phyloP scores from a whole-genome alignment of 2,329 filamentous ascomycete species.

The Hymenoscyphus salicellus region DNA sequence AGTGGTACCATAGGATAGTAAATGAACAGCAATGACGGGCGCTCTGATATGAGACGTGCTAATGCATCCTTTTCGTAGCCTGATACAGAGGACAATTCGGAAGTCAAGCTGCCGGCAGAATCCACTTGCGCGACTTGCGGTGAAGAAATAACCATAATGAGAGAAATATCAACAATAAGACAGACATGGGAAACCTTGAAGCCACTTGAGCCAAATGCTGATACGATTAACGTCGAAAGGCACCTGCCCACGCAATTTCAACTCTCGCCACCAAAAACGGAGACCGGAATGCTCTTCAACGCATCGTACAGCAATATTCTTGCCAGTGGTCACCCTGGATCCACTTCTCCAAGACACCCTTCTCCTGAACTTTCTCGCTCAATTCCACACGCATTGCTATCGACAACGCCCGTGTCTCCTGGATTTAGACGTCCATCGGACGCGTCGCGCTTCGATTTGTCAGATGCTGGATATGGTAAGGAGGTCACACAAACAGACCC shows the following conservation, averaged over 20 bases:
- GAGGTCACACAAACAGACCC: constrained; percentile 10
- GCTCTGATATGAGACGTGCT: not conserved
- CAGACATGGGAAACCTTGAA: constrained; percentile 40
- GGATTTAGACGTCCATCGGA: constrained; percentile 18
- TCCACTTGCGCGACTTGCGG: constrained; percentile 38
- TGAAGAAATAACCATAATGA: constrained; percentile 37
- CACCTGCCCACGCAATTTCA: constrained; percentile 40
- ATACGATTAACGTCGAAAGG: constrained; percentile 40
- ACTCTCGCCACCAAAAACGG: constrained; percentile 34
- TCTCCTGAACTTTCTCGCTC: constrained; percentile 21
- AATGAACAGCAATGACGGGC: not conserved
- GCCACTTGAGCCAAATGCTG: constrained; percentile 38
- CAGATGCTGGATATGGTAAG: constrained; percentile 21
- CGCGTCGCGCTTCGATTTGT: constrained; percentile 18
- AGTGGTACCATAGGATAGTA: not conserved
- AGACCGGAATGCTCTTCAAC: constrained; percentile 23
- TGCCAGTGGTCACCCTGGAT: constrained; percentile 8
- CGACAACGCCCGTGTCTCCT: constrained; percentile 24
- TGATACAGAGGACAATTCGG: constrained; percentile 20
- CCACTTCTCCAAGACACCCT: constrained; percentile 15
- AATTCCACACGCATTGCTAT: constrained; percentile 16
- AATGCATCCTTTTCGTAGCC: constrained; percentile 16
- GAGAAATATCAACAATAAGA: constrained; percentile 39
- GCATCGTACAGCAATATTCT: constrained; percentile 21
- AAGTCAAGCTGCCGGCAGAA: constrained; percentile 29